phyloP scores from a whole-genome alignment of 2,329 filamentous ascomycete genomes.

The Venturia carpophila region DNA sequence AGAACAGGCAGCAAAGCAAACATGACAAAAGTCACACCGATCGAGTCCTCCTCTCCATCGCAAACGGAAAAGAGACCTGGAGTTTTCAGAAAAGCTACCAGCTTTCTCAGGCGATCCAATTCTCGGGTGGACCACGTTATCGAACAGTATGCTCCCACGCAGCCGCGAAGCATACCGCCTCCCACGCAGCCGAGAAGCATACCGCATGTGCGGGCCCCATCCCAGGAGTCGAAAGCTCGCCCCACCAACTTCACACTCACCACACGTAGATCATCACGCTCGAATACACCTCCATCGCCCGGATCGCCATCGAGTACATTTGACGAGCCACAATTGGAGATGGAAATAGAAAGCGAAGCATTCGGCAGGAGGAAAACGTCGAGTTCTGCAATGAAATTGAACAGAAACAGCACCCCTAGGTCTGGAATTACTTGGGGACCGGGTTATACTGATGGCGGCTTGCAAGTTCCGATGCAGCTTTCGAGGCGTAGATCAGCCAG shows the following conservation, averaged over 20 bases:
- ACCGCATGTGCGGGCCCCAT: background rate
- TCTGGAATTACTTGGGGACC: conserved; percentile 16
- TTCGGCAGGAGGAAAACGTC: background rate
- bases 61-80: conserved; percentile 7
- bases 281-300: conserved; percentile 12
- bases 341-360: background rate
- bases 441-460: conserved; percentile 6
- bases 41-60: background rate
- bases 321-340: background rate
- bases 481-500: conserved; percentile 31
- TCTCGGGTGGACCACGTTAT: background rate
- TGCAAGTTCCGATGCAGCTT: conserved; percentile 17
- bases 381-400: conserved; percentile 1
- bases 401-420: conserved; percentile 6
- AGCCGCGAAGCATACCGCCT: background rate
- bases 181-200: background rate
- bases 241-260: conserved; percentile 7
- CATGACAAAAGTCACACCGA: background rate
- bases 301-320: background rate
- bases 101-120: conserved; percentile 13
- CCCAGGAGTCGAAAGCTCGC: background rate
- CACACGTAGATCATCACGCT: conserved; percentile 10
- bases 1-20: background rate
- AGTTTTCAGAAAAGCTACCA: conserved; percentile 10
- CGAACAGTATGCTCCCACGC: conserved; percentile 10